A percentile compares a stretch with the other conserved stretches of the same genome.
phyloP scores from a whole-genome alignment of 106 monocot species.

The Dendrobium chrysotoxum region DNA sequence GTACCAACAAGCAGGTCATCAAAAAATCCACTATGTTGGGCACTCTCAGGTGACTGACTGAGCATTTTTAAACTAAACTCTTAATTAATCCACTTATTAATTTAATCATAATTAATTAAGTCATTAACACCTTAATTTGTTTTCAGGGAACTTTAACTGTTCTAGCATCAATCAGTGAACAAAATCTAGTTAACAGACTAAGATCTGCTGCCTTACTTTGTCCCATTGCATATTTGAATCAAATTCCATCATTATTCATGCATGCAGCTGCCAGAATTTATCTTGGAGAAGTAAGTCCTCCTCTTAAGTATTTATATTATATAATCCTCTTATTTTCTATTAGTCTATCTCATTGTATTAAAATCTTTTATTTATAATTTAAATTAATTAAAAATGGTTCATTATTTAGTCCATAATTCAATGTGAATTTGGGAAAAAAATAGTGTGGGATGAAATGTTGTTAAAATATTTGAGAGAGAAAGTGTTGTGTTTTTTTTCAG shows the following conservation, averaged over 20 bases:
- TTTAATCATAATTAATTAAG: not conserved
- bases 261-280: conserved; percentile 18
- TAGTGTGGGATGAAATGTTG: too few species aligned
- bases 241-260: conserved; percentile 23
- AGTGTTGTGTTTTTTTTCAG: not conserved
- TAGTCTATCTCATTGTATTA: too few species aligned
- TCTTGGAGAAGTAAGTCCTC: conserved; percentile 32
- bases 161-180: conserved; percentile 31
- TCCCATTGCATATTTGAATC: conserved; percentile 51
- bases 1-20: conserved; percentile 13
- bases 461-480: too few species aligned
- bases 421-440: too few species aligned
- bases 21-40: conserved; percentile 42
- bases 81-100: too few species aligned
- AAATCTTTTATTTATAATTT: too few species aligned
- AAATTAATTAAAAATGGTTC: too few species aligned
- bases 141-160: conserved; percentile 45
- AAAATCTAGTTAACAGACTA: conserved; percentile 22
- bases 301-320: too few species aligned
- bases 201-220: conserved; percentile 48
- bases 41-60: conserved; percentile 32
- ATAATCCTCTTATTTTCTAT: too few species aligned
- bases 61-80: too few species aligned
- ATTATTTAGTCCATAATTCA: too few species aligned
- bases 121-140: not conserved